Conservation (phyloP, 2,329 filamentous ascomycete species). For the Rasamsonia emersonii region DNA sequence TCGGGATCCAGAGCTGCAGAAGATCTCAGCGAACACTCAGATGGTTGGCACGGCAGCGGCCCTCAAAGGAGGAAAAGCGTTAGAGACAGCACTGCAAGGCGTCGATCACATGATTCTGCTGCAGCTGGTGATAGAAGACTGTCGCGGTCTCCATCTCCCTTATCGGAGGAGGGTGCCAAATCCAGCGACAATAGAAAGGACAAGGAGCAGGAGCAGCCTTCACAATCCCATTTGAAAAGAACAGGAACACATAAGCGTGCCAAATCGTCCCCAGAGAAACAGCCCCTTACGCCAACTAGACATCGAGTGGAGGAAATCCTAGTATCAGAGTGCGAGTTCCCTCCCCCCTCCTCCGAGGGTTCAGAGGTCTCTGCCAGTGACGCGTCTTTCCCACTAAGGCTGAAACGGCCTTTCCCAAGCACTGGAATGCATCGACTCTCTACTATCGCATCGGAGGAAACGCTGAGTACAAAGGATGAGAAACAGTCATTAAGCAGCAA, state of each 20-base stretch:
- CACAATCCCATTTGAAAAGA: too few species aligned
- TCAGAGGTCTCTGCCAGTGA: slow-evolving; percentile 30
- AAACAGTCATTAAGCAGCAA: slow-evolving; percentile 9
- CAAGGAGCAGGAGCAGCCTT: too few species aligned
- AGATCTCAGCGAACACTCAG: slow-evolving; percentile 14
- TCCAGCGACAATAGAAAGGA: neutral
- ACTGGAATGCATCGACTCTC: slow-evolving; percentile 47
- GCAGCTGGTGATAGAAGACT: too few species aligned
- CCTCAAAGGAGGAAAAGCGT: too few species aligned
- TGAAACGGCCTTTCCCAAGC: slow-evolving; percentile 41
- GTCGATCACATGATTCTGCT: too few species aligned
- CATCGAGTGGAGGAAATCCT: neutral
- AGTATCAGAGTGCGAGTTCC: too few species aligned
- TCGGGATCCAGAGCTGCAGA: slow-evolving; percentile 15
- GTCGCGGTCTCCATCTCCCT: too few species aligned
- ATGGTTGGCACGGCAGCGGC: too few species aligned
- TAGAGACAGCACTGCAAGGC: too few species aligned
- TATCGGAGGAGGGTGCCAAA: too few species aligned
- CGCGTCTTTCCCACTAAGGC: slow-evolving; percentile 31
- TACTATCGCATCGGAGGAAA: slow-evolving; percentile 51
- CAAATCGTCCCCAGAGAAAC: too few species aligned
- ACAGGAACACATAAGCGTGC: too few species aligned
- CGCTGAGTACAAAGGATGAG: slow-evolving; percentile 31
- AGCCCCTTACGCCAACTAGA: neutral
- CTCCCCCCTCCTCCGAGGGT: slow-evolving; percentile 24